These are phyloP conservation scores for Cryptosporidium parvum DNA, from an alignment of 169 alveolate genomes.

Conservation along the genomic window DNA sequence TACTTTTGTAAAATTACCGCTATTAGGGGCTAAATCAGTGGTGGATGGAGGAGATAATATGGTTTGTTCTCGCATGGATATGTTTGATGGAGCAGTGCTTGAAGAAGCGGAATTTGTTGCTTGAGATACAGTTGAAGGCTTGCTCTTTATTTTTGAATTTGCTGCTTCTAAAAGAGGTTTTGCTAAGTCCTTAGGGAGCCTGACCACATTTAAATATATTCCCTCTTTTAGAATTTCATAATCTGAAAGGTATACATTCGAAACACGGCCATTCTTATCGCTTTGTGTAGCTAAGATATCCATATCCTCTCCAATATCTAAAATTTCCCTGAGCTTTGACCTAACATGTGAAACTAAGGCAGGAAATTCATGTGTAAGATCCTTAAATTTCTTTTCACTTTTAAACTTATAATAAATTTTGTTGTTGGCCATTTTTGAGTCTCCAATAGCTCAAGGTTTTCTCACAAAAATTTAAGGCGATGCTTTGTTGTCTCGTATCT, in stretches of 20 bases:
- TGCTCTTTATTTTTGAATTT: slow-evolving; percentile 33
- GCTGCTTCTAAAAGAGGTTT: slow-evolving; percentile 69
- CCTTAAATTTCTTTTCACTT: slow-evolving; percentile 68
- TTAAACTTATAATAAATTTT: slow-evolving; percentile 51
- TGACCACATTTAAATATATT: slow-evolving; percentile 41
- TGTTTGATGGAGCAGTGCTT: neutral
- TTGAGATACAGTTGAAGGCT: neutral
- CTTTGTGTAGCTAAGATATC: slow-evolving; percentile 49
- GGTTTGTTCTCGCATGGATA: neutral
- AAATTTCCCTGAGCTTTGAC: slow-evolving; percentile 50
- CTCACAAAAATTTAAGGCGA: neutral
- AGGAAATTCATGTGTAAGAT: slow-evolving; percentile 45
- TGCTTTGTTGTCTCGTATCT: neutral
- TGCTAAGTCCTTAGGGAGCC: slow-evolving; percentile 65
- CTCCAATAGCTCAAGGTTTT: neutral
- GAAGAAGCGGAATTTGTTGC: neutral
- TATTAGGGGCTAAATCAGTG: neutral
- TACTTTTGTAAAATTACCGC: neutral
- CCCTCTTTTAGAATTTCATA: slow-evolving; percentile 52
- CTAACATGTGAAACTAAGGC: slow-evolving; percentile 69
- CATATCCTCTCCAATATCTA: slow-evolving; percentile 73
- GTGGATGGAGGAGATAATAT: neutral
- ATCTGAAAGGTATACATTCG: slow-evolving; percentile 59
- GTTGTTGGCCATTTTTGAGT: slow-evolving; percentile 11
- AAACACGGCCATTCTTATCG: slow-evolving; percentile 43